These are phyloP conservation scores for Cercospora zeina DNA, from an alignment of 2,329 filamentous ascomycete species.

Conservation along the genomic window DNA sequence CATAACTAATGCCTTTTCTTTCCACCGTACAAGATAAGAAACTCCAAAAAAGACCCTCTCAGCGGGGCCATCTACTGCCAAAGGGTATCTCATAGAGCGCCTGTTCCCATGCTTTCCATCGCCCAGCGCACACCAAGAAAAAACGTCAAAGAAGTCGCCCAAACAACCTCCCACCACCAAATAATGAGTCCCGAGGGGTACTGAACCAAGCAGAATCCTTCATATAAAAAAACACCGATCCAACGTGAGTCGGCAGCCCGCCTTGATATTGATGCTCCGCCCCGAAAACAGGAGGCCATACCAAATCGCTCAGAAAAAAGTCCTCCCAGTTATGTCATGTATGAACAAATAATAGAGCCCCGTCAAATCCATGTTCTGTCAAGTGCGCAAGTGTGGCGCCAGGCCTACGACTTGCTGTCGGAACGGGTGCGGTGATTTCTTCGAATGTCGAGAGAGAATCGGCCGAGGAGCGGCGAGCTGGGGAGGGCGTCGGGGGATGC, in stretches of 20 bases:
- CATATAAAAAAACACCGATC: constrained; percentile 12
- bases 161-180: constrained; percentile 20
- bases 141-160: constrained; percentile 21
- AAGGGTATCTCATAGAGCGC: constrained; percentile 33
- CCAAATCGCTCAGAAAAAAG: constrained; percentile 28
- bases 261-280: constrained; percentile 16
- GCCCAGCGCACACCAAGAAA: background rate
- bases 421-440: constrained; percentile 24
- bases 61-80: constrained; percentile 21
- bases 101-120: constrained; percentile 30
- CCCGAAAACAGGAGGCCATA: constrained; percentile 17
- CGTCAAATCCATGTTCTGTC: constrained; percentile 12
- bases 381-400: constrained; percentile 14
- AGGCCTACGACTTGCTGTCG: constrained; percentile 30
- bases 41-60: constrained; percentile 17
- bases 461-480: constrained; percentile 35
- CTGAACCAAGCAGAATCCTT: constrained; percentile 2
- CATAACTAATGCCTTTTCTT: background rate
- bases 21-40: constrained; percentile 1
- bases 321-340: constrained; percentile 22
- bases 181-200: background rate
- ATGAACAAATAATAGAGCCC: constrained; percentile 19
- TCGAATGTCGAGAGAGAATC: constrained; percentile 32
- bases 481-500: constrained; percentile 29
- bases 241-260: constrained; percentile 20